A percentile compares a stretch with the other conserved stretches of the same genome.
Conservation (phyloP, 352 stramenopile species). For the Globisporangium spiculum region DNA sequence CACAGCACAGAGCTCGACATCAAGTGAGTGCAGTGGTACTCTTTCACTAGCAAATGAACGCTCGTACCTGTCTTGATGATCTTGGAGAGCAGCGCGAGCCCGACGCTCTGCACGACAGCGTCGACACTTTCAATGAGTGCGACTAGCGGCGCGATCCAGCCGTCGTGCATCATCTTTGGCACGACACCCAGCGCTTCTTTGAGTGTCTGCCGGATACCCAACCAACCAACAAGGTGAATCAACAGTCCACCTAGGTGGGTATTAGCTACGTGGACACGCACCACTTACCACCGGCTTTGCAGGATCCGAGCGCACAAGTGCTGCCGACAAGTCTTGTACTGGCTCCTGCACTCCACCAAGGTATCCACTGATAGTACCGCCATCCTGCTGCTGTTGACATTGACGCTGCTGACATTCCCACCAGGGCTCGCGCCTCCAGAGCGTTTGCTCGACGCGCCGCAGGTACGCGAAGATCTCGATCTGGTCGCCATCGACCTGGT, state of each 20-base stretch:
- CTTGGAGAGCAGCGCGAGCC: conserved; percentile 48
- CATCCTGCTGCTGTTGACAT: conserved; percentile 2
- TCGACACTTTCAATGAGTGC: conserved; percentile 54
- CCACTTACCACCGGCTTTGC: conserved; percentile 23
- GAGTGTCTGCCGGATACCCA: conserved; percentile 25
- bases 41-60: neutral
- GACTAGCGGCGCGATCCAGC: conserved; percentile 62
- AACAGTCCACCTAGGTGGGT: neutral
- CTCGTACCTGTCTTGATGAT: conserved; percentile 41
- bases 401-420: conserved; percentile 27
- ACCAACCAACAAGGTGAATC: neutral
- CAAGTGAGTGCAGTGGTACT: neutral
- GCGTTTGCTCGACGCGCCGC: conserved; percentile 33
- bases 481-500: conserved; percentile 30
- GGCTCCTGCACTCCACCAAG: neutral
- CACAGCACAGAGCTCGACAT: neutral
- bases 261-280: neutral
- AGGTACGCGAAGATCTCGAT: conserved; percentile 45
- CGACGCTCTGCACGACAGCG: conserved; percentile 39
- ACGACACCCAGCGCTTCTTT: conserved; percentile 47
- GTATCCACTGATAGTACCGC: neutral
- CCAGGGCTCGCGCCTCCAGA: conserved; percentile 38
- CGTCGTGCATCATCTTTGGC: conserved; percentile 56
- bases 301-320: neutral
- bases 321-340: too few relatives aligned